A percentile compares a stretch with the other conserved stretches of the same genome.
phyloP scores from a whole-genome alignment of 1,284 basidiomycete genomes.

The Ceratobasidium theobromae region DNA sequence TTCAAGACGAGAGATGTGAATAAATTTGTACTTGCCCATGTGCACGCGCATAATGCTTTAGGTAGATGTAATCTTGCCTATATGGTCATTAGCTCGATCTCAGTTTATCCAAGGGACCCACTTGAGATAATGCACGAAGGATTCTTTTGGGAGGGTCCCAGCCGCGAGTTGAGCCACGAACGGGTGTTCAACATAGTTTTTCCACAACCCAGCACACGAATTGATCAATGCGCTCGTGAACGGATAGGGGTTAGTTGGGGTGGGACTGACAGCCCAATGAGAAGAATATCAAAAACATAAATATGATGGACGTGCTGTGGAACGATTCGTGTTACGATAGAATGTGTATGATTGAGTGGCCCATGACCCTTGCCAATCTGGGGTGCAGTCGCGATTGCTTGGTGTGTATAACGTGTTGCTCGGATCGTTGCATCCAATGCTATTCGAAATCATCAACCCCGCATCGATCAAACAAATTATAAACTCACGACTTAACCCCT shows the following conservation, averaged over 20 bases:
- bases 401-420: constrained; percentile 73
- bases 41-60: constrained; percentile 76
- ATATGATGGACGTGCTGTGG: constrained; percentile 51
- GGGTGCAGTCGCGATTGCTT: constrained; percentile 69
- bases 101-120: constrained; percentile 42
- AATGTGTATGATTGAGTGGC: constrained; percentile 85
- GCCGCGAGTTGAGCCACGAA: constrained; percentile 76
- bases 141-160: constrained; percentile 64
- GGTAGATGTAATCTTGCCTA: constrained; percentile 76
- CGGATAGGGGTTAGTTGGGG: constrained; percentile 62
- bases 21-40: constrained; percentile 53
- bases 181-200: constrained; percentile 76
- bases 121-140: constrained; percentile 87
- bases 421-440: constrained; percentile 43
- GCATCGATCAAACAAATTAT: constrained; percentile 3
- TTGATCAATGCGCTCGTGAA: constrained; percentile 69
- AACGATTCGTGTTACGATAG: constrained; percentile 54
- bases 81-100: background rate
- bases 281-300: constrained; percentile 43
- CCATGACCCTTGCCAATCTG: constrained; percentile 77
- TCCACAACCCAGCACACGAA: constrained; percentile 62
- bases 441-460: background rate
- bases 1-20: background rate
- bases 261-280: no score
- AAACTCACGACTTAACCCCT: constrained; percentile 53